Conservation (phyloP, 495 filamentous ascomycete genomes). For the Penicillium goetzii region DNA sequence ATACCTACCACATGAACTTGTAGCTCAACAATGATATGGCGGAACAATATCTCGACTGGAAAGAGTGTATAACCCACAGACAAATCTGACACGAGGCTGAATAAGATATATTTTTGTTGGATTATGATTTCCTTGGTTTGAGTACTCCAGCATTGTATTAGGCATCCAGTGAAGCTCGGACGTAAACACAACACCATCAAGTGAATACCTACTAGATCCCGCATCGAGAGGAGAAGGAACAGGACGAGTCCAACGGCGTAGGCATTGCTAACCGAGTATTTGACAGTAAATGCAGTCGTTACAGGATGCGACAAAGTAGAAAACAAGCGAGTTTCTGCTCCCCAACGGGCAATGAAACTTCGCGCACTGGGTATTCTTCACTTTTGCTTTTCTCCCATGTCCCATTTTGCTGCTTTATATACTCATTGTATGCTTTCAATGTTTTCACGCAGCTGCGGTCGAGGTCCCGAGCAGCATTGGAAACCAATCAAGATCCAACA, state of each 20-base stretch:
- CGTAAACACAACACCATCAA: not conserved
- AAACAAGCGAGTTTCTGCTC: not conserved
- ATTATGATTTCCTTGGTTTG: no score
- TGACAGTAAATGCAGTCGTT: constrained; percentile 19
- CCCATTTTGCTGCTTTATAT: constrained; percentile 4
- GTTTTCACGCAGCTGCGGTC: not conserved
- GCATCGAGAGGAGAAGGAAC: not conserved
- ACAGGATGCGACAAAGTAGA: not conserved
- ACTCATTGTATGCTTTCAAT: not conserved
- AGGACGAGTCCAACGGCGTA: constrained; percentile 3
- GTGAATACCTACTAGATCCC: not conserved
- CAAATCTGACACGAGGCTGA: no score
- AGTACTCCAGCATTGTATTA: not conserved
- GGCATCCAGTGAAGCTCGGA: no score
- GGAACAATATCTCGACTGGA: no score
- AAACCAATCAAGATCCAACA: constrained; percentile 51
- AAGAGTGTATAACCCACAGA: no score
- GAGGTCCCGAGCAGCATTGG: not conserved
- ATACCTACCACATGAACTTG: no score
- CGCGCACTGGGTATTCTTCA: not conserved
- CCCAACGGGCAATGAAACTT: not conserved
- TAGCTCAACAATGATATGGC: no score
- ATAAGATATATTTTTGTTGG: no score
- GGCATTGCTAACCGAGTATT: constrained; percentile 24
- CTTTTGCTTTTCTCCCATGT: not conserved